These are phyloP conservation scores for Pneumocystis carinii DNA, from an alignment of 1,139 yeast species.

Conservation along the genomic window DNA sequence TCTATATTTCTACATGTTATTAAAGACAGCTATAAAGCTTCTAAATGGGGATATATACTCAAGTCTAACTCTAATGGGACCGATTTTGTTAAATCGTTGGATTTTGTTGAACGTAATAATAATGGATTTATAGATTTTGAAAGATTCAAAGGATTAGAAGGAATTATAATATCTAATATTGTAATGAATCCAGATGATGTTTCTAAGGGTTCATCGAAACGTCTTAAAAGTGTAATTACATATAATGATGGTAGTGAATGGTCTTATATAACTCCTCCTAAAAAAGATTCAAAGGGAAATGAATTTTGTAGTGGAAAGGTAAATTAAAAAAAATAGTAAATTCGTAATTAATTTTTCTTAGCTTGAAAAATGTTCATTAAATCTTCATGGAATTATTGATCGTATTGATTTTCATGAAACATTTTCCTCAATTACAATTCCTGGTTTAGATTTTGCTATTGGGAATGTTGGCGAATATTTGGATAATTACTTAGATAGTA, in stretches of 20 bases:
- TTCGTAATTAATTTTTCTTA: conserved; percentile 1
- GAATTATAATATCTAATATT: conserved; percentile 59
- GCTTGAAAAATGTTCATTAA: conserved; percentile 56
- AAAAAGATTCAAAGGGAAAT: conserved; percentile 45
- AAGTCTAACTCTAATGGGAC: conserved; percentile 95
- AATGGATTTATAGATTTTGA: conserved; percentile 82
- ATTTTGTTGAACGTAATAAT: conserved; percentile 58
- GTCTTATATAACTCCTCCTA: conserved; percentile 51
- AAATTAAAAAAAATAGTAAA: not conserved
- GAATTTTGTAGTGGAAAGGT: conserved; percentile 34
- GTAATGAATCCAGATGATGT: conserved; percentile 42
- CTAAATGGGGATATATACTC: conserved; percentile 66
- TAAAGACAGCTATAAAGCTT: conserved; percentile 35
- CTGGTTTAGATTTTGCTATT: conserved; percentile 70
- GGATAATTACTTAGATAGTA: conserved; percentile 35
- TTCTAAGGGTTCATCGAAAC: conserved; percentile 33
- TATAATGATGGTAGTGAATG: conserved; percentile 91
- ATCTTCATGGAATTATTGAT: conserved; percentile 85
- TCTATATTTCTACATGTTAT: conserved; percentile 77
- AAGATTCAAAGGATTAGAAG: conserved; percentile 73
- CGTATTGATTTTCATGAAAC: conserved; percentile 72
- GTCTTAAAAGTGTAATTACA: conserved; percentile 56
- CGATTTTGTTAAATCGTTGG: conserved; percentile 58
- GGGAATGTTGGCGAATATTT: conserved; percentile 76
- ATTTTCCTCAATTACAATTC: conserved; percentile 74